A percentile compares a stretch with the other conserved stretches of the same genome.
phyloP scores from a whole-genome alignment of 331 rosid species.

The Pyracantha coccinea region DNA sequence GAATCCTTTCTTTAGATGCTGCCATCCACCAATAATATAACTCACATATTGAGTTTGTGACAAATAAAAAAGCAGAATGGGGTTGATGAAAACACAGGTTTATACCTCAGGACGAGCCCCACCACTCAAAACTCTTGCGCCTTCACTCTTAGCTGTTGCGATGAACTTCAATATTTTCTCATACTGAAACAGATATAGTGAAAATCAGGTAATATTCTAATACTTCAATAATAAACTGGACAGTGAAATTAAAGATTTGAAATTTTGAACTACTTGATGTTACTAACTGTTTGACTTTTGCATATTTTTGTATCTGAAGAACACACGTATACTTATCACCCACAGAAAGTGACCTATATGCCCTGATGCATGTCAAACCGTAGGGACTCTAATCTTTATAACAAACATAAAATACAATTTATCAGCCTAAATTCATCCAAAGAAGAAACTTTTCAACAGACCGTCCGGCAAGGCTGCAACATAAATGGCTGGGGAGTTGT shows the following conservation, averaged over 20 bases:
- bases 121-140: slow-evolving; percentile 78
- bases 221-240: slow-evolving; percentile 4
- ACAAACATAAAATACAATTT: neutral
- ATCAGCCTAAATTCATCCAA: neutral
- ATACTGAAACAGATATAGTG: slow-evolving; percentile 47
- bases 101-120: slow-evolving; percentile 92
- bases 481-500: neutral
- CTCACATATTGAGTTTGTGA: neutral
- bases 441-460: neutral
- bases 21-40: slow-evolving; percentile 20
- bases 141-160: slow-evolving; percentile 83
- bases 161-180: slow-evolving; percentile 78
- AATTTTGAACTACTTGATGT: neutral
- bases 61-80: slow-evolving; percentile 8
- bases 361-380: neutral
- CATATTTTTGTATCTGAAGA: neutral
- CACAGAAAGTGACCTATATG: neutral
- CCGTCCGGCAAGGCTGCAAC: neutral
- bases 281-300: neutral
- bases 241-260: neutral
- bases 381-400: neutral
- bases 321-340: neutral
- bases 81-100: neutral
- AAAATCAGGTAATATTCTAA: slow-evolving; percentile 23
- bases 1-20: slow-evolving; percentile 19